A percentile compares a stretch with the other conserved stretches of the same genome.
phyloP scores from a whole-genome alignment of 495 filamentous ascomycete genomes.

The Melanomma pulvis-pyrius region DNA sequence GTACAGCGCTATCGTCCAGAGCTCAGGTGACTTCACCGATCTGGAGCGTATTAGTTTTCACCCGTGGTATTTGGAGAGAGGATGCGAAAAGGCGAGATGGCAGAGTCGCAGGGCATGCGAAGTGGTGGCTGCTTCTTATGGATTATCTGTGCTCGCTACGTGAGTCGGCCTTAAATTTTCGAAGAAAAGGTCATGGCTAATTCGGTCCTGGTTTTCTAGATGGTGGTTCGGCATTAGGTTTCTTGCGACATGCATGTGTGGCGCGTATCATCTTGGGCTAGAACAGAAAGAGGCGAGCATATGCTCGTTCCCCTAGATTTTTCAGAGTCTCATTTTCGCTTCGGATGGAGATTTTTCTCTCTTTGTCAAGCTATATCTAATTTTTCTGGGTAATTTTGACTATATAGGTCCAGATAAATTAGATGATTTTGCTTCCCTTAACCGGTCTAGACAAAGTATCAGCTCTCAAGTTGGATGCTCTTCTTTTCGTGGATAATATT shows the following conservation, averaged over 20 bases:
- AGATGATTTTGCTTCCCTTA: too few relatives aligned
- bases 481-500: too few relatives aligned
- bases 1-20: not conserved
- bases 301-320: too few relatives aligned
- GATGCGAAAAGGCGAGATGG: not conserved
- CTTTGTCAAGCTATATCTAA: too few relatives aligned
- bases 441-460: too few relatives aligned
- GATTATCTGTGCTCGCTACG: not conserved
- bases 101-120: not conserved
- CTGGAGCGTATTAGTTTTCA: conserved; percentile 4
- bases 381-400: too few relatives aligned
- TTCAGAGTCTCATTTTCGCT: too few relatives aligned
- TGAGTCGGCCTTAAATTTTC: not conserved
- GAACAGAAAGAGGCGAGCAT: not conserved
- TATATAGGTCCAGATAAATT: too few relatives aligned
- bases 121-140: not conserved
- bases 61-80: conserved; percentile 13
- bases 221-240: conserved; percentile 4
- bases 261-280: conserved; percentile 1
- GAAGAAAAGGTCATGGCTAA: not conserved
- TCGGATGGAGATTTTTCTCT: too few relatives aligned
- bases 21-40: conserved; percentile 11
- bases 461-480: too few relatives aligned
- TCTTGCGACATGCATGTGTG: conserved; percentile 7
- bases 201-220: not conserved